A percentile compares a stretch with the other conserved stretches of the same genome.
phyloP scores from a whole-genome alignment of 345 rosid genomes.

The Gossypium ekmanianum region DNA sequence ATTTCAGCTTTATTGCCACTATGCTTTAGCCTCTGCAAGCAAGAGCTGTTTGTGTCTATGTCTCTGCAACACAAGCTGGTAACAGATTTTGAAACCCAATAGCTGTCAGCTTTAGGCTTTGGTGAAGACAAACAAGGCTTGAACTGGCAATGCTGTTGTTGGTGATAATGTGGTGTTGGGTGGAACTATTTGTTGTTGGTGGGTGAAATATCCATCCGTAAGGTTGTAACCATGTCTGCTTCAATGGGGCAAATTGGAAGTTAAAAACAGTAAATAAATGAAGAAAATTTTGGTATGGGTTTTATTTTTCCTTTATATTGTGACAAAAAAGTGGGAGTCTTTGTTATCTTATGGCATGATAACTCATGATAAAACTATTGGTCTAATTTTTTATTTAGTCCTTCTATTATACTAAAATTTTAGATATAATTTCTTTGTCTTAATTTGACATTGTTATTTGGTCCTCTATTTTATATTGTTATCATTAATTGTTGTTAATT shows the following conservation, averaged over 20 bases:
- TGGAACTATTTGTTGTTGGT: conserved; percentile 37
- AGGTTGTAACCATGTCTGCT: conserved; percentile 35
- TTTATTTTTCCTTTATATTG: too few relatives aligned
- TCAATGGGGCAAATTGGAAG: conserved; percentile 25
- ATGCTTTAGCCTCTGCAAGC: conserved; percentile 31
- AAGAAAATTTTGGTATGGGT: neutral
- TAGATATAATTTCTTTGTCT: too few relatives aligned
- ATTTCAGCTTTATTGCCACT: conserved; percentile 28
- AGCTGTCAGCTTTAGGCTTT: conserved; percentile 23
- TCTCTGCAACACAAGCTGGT: conserved; percentile 28
- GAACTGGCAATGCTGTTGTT: conserved; percentile 26
- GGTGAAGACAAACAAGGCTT: conserved; percentile 35
- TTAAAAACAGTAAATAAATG: neutral
- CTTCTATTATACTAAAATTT: too few relatives aligned
- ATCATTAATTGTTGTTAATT: too few relatives aligned
- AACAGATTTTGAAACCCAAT: conserved; percentile 24
- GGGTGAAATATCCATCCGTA: conserved; percentile 46
- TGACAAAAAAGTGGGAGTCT: conserved; percentile 9
- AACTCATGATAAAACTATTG: conserved; percentile 14
- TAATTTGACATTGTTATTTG: too few relatives aligned
- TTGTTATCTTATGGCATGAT: conserved; percentile 26
- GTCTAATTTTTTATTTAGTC: too few relatives aligned
- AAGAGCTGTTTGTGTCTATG: conserved; percentile 29
- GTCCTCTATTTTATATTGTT: too few relatives aligned
- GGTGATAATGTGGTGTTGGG: neutral